Evolutionary conservation across 179 eudicot species (phyloP).

Genomic region (Actinidia arguta): DNA sequence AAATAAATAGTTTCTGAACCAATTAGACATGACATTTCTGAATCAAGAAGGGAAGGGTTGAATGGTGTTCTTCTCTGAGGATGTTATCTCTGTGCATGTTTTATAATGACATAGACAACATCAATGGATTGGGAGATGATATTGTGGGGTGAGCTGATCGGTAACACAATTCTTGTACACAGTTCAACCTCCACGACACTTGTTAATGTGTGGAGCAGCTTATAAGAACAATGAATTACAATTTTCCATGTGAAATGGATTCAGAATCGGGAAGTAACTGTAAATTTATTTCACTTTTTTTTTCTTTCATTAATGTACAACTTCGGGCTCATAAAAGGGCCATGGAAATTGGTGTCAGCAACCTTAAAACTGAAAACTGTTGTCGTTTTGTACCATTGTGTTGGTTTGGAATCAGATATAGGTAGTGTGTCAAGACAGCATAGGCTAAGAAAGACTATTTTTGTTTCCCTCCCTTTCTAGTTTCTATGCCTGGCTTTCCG

Average conservation of each 20-base stretch:
- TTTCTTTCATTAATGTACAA: no score
- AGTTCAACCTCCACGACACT: background rate
- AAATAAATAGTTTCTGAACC: background rate
- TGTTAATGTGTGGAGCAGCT: no score
- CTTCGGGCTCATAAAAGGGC: no score
- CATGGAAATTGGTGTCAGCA: background rate
- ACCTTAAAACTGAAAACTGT: background rate
- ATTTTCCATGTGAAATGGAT: constrained; percentile 5
- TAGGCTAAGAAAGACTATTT: background rate
- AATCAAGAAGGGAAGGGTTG: background rate
- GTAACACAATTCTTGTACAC: background rate
- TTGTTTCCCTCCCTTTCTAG: background rate
- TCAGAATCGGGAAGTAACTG: background rate
- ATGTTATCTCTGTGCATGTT: background rate
- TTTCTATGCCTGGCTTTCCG: background rate
- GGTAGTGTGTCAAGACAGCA: background rate
- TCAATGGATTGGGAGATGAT: background rate
- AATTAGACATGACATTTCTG: background rate
- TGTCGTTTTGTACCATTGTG: background rate
- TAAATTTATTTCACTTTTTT: background rate
- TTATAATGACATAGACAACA: background rate
- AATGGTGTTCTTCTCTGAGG: background rate
- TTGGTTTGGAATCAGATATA: background rate
- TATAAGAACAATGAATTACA: no score
- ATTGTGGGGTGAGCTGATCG: background rate